Percentiles rank a stretch among this genome's conserved stretches.
phyloP scores from a whole-genome alignment of 306 rosid species.

The Quercus ilex region DNA sequence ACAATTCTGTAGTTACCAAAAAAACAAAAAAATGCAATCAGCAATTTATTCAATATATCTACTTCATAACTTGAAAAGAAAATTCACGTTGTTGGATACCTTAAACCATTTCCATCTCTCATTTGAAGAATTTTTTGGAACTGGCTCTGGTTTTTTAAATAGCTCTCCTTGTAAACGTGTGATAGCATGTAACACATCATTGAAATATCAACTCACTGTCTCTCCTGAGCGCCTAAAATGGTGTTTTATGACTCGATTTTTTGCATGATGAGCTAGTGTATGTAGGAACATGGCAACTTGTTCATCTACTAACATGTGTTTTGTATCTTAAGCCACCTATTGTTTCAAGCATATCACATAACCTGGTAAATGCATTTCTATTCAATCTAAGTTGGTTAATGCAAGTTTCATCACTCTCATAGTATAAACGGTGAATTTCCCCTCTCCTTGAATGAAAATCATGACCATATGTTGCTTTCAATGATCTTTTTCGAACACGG shows the following conservation, averaged over 20 bases:
- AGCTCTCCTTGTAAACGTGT: too few species aligned
- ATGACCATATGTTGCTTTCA: neutral
- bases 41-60: too few species aligned
- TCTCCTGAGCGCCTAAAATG: neutral
- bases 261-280: neutral
- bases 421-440: neutral
- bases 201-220: neutral
- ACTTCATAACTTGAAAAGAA: too few species aligned
- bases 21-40: too few species aligned
- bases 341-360: neutral
- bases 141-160: too few species aligned
- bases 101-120: too few species aligned
- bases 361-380: neutral
- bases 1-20: too few species aligned
- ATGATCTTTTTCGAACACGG: neutral
- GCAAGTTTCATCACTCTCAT: neutral
- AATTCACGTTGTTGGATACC: too few species aligned
- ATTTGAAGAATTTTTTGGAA: too few species aligned
- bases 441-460: neutral
- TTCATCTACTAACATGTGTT: neutral
- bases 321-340: neutral
- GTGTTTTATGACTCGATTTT: neutral
- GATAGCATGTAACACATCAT: neutral
- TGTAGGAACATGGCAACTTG: neutral
- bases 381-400: neutral